A percentile compares a stretch with the other conserved stretches of the same genome.
These are phyloP conservation scores for Marchantia paleacea DNA, from an alignment of 225 moss, liverwort and hornwort genomes.

Conservation along the genomic window DNA sequence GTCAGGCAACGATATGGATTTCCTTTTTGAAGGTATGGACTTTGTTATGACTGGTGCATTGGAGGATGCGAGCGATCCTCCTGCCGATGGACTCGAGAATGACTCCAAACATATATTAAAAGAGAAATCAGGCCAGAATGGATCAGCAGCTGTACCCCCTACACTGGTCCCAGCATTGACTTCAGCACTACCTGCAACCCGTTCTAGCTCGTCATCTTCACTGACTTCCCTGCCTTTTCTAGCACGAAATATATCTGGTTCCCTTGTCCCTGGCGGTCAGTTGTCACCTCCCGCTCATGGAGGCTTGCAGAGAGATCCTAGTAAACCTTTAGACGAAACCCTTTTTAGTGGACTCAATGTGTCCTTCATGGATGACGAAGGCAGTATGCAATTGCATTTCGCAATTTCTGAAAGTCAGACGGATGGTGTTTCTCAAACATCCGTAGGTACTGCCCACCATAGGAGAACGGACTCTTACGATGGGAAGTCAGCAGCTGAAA, in stretches of 20 bases:
- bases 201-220: slow-evolving; percentile 14
- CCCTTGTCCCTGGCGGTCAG: slow-evolving; percentile 24
- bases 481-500: slow-evolving; percentile 13
- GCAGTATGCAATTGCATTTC: background rate
- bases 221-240: background rate
- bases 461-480: slow-evolving; percentile 24
- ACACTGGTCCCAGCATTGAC: background rate
- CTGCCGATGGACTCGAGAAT: background rate
- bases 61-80: slow-evolving; percentile 22
- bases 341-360: slow-evolving; percentile 49
- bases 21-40: slow-evolving; percentile 59
- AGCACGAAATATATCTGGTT: slow-evolving; percentile 5
- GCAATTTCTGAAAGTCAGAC: background rate
- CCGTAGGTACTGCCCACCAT: slow-evolving; percentile 3
- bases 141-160: background rate
- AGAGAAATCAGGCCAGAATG: slow-evolving; percentile 1
- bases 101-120: background rate
- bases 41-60: slow-evolving; percentile 29
- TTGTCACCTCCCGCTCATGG: slow-evolving; percentile 20
- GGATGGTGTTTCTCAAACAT: background rate
- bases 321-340: slow-evolving; percentile 46
- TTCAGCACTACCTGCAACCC: background rate
- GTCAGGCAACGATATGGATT: slow-evolving; percentile 43
- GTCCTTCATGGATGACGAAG: slow-evolving; percentile 22
- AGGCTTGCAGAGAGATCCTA: slow-evolving; percentile 24